Evolutionary conservation across 345 rosid genomes (phyloP).

Genomic region (Eucalyptus camaldulensis): DNA sequence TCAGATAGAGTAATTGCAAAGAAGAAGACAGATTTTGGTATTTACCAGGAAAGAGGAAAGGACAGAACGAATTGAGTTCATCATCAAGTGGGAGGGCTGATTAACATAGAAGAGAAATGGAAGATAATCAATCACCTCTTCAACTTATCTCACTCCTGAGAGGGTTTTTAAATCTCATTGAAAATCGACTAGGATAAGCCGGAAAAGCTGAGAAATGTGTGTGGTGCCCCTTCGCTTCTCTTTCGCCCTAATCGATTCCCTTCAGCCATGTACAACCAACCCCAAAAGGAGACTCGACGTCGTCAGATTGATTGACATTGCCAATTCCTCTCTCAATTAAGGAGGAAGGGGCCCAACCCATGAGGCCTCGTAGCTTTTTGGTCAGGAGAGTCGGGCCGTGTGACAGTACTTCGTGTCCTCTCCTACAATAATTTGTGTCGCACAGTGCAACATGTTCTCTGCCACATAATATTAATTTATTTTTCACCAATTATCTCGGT

Average conservation of each 20-base stretch:
- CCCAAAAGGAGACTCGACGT: background rate
- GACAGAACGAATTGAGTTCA: background rate
- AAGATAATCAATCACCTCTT: background rate
- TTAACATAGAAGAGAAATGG: background rate
- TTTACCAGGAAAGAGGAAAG: background rate
- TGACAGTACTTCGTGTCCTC: background rate
- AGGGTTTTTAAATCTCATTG: background rate
- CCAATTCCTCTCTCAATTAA: background rate
- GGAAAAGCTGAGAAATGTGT: background rate
- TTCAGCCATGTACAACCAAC: too few relatives aligned
- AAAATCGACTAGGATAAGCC: background rate
- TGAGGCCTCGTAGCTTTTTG: background rate
- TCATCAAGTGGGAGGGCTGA: background rate
- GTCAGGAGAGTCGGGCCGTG: background rate
- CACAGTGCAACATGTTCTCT: background rate
- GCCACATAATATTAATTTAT: background rate
- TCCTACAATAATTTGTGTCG: background rate
- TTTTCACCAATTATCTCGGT: background rate
- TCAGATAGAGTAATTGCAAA: background rate
- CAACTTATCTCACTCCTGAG: background rate
- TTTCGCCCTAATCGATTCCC: too few relatives aligned
- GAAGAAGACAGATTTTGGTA: background rate
- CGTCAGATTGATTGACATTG: background rate
- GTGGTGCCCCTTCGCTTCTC: background rate
- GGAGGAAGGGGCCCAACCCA: background rate